Evolutionary conservation across 1,284 basidiomycete genomes (phyloP).

Genomic region (Cerrena zonata): DNA sequence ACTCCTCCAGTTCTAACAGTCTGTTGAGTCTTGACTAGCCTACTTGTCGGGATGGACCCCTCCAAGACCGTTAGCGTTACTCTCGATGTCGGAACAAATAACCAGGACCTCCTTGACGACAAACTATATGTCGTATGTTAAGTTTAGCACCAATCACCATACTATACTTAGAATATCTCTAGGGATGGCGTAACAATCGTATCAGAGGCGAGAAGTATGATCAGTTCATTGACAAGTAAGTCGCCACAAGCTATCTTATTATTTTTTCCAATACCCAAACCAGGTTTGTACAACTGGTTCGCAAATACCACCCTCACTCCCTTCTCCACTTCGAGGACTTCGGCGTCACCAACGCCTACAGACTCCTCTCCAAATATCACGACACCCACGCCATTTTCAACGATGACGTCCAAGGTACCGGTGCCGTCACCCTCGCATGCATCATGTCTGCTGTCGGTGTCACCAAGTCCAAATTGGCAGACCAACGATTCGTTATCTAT

Average conservation of each 20-base stretch:
- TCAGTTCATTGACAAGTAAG: slow-evolving; percentile 61
- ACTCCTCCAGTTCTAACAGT: not conserved
- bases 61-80: slow-evolving; percentile 57
- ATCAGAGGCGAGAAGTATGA: slow-evolving; percentile 66
- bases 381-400: slow-evolving; percentile 71
- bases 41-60: slow-evolving; percentile 80
- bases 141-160: too few relatives aligned
- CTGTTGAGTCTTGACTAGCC: slow-evolving; percentile 30
- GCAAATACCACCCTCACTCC: slow-evolving; percentile 39
- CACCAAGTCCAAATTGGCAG: slow-evolving; percentile 60
- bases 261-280: slow-evolving; percentile 16
- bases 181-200: slow-evolving; percentile 65
- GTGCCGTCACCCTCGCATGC: slow-evolving; percentile 78
- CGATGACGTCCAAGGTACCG: slow-evolving; percentile 83
- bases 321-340: slow-evolving; percentile 78
- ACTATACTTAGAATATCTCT: too few relatives aligned
- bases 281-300: slow-evolving; percentile 41
- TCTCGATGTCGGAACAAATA: slow-evolving; percentile 77
- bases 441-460: slow-evolving; percentile 72
- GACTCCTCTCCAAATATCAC: slow-evolving; percentile 65
- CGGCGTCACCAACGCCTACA: slow-evolving; percentile 68
- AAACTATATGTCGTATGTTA: slow-evolving; percentile 55
- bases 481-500: slow-evolving; percentile 75
- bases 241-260: slow-evolving; percentile 18
- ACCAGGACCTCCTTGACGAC: slow-evolving; percentile 57